phyloP scores from a whole-genome alignment of 352 stramenopile species.

The Globisporangium paddicum region DNA sequence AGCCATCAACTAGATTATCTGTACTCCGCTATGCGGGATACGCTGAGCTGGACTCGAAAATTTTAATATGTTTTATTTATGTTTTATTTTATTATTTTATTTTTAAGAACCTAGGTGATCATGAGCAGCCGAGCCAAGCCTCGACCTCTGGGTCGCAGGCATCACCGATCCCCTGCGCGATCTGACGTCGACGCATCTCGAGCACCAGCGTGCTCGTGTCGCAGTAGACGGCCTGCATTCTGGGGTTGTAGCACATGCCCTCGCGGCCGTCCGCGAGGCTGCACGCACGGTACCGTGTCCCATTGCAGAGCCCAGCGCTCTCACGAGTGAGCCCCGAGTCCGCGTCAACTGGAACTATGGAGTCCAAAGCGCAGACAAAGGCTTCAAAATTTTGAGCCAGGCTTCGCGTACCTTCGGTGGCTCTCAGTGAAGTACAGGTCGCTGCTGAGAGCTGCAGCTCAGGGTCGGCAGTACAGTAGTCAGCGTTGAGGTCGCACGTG shows the following conservation, averaged over 20 bases:
- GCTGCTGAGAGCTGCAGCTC: background rate
- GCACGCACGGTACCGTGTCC: slow-evolving; percentile 36
- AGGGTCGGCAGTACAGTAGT: slow-evolving; percentile 12
- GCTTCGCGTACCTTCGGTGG: slow-evolving; percentile 13
- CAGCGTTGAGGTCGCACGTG: slow-evolving; percentile 20
- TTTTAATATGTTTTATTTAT: too few relatives aligned
- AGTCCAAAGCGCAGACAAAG: slow-evolving; percentile 13
- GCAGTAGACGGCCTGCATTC: slow-evolving; percentile 28
- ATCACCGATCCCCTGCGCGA: slow-evolving; percentile 13
- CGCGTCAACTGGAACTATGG: background rate
- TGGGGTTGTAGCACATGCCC: slow-evolving; percentile 29
- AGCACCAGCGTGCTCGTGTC: slow-evolving; percentile 15
- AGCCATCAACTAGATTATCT: too few relatives aligned
- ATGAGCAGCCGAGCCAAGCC: slow-evolving; percentile 25
- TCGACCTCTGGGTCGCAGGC: slow-evolving; percentile 24
- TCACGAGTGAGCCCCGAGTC: slow-evolving; percentile 12
- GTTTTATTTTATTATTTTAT: too few relatives aligned
- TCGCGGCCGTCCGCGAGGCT: slow-evolving; percentile 1
- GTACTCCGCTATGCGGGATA: too few relatives aligned
- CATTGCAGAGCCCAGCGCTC: slow-evolving; percentile 29
- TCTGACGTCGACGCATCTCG: slow-evolving; percentile 2
- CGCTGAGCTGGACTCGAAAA: too few relatives aligned
- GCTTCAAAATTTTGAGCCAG: slow-evolving; percentile 17
- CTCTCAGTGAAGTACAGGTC: slow-evolving; percentile 1
- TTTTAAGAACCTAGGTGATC: background rate